phyloP scores from a whole-genome alignment of 148 eudicot species.

The Spergularia bocconei region DNA sequence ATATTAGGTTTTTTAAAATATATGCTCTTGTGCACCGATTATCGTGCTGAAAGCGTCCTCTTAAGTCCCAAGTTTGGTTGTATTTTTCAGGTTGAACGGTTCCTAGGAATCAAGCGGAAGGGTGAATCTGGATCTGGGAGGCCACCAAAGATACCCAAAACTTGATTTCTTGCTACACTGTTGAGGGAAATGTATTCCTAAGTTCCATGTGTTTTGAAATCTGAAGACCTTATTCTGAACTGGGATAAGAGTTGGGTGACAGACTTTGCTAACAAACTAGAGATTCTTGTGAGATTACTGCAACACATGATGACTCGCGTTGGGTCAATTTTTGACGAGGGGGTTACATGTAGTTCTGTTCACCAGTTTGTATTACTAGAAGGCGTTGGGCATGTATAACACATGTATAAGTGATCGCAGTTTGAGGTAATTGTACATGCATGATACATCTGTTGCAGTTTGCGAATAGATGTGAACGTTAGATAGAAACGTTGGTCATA shows the following conservation, averaged over 20 bases:
- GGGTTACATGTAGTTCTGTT: too few relatives aligned
- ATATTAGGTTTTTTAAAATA: not conserved
- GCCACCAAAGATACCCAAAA: slow-evolving; percentile 61
- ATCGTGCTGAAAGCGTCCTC: not conserved
- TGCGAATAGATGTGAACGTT: not conserved
- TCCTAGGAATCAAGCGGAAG: slow-evolving; percentile 87
- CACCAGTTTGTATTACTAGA: too few relatives aligned
- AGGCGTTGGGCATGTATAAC: too few relatives aligned
- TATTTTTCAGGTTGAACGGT: slow-evolving; percentile 77
- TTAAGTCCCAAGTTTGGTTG: not conserved
- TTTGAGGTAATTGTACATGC: not conserved
- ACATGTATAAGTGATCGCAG: too few relatives aligned
- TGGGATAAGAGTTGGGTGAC: not conserved
- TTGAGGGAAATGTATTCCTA: not conserved
- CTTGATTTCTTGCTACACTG: slow-evolving; percentile 15
- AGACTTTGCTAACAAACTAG: not conserved
- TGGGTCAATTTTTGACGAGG: not conserved
- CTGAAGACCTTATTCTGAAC: not conserved
- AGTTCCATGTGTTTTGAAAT: not conserved
- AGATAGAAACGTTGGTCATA: not conserved
- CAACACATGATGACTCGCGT: not conserved
- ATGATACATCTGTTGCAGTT: not conserved
- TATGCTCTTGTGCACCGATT: not conserved
- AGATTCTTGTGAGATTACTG: not conserved
- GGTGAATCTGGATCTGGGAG: slow-evolving; percentile 43